These are phyloP conservation scores for Pelargonium fulgidum DNA, from an alignment of 441 rosid genomes.

Conservation along the genomic window DNA sequence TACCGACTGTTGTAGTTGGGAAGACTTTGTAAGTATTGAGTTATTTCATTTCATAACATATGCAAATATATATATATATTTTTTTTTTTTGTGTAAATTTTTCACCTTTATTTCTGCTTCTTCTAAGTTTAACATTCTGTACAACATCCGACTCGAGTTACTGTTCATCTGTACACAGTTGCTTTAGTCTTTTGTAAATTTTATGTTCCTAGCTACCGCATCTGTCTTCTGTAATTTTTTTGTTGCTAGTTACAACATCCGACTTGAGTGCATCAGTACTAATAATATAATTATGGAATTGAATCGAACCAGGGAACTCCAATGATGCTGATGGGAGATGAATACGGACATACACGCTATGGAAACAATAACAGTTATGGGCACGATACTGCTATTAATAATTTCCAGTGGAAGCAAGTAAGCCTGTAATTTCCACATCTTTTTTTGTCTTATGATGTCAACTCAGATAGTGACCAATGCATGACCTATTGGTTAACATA, in stretches of 20 bases:
- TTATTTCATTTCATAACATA: neutral
- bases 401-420: conserved; percentile 81
- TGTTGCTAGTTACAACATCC: too few species aligned
- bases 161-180: neutral
- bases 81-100: too few species aligned
- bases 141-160: neutral
- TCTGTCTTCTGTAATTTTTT: too few species aligned
- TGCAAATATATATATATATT: too few species aligned
- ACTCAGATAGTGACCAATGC: conserved; percentile 12
- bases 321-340: conserved; percentile 98
- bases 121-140: neutral
- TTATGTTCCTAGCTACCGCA: too few species aligned
- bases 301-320: conserved; percentile 62
- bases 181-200: too few species aligned
- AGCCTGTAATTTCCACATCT: conserved; percentile 8
- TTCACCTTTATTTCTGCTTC: neutral
- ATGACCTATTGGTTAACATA: conserved; percentile 24
- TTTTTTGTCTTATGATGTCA: conserved; percentile 2
- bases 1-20: neutral
- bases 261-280: too few species aligned
- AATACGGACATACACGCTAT: conserved; percentile 77
- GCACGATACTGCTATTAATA: conserved; percentile 72
- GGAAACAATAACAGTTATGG: conserved; percentile 98
- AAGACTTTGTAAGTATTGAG: neutral
- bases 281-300: conserved; percentile 11